A percentile compares a stretch with the other conserved stretches of the same genome.
phyloP scores from a whole-genome alignment of 371 early-diverging fungal genomes.

The Mucor plumbeus region DNA sequence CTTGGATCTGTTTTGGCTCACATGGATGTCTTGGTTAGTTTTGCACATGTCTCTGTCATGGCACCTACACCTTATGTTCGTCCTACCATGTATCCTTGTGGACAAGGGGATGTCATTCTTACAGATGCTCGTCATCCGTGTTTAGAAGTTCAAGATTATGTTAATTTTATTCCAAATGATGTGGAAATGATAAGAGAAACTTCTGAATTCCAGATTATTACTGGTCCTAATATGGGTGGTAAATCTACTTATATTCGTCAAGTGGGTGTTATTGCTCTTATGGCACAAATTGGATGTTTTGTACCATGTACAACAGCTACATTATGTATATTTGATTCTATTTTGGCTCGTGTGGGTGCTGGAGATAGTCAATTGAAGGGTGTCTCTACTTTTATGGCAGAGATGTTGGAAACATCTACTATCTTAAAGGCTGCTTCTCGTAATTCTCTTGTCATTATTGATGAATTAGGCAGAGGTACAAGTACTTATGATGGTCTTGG shows the following conservation, averaged over 20 bases:
- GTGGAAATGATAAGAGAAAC: constrained; percentile 71
- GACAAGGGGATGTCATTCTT: constrained; percentile 69
- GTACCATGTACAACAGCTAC: constrained; percentile 91
- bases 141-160: constrained; percentile 92
- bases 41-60: constrained; percentile 85
- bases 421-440: constrained; percentile 85
- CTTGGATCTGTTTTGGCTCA: constrained; percentile 81
- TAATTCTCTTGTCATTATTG: constrained; percentile 96
- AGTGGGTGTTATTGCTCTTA: constrained; percentile 91
- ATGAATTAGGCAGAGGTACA: constrained; percentile 99
- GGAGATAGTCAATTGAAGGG: constrained; percentile 95
- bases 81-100: constrained; percentile 68
- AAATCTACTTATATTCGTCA: constrained; percentile 98
- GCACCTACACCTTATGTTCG: constrained; percentile 88
- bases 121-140: constrained; percentile 90
- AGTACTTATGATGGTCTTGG: constrained; percentile 98
- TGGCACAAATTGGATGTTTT: constrained; percentile 98
- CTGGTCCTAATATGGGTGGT: constrained; percentile 97
- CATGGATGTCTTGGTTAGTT: constrained; percentile 88
- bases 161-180: constrained; percentile 94
- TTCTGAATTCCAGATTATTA: constrained; percentile 79
- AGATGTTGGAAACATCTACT: constrained; percentile 98
- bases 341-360: constrained; percentile 96
- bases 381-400: constrained; percentile 99
- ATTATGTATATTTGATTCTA: constrained; percentile 88